Base-by-base conservation (phyloP, 1,284 basidiomycete species). In the Mrakiaceae sp. region DNA sequence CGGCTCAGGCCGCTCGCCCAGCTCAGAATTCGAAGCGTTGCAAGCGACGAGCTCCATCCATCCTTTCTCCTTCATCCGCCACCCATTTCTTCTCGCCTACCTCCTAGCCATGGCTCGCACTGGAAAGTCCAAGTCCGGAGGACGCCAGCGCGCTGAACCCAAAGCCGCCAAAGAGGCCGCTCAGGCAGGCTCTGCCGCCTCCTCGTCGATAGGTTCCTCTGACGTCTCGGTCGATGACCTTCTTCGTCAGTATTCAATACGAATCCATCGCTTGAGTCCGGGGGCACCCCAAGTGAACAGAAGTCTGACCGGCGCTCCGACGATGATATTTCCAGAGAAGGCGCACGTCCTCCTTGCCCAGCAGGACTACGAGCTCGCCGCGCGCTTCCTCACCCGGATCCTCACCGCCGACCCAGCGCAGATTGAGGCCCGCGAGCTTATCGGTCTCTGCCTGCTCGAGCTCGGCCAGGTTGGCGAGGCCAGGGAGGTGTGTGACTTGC, bases 291-390 rank as follows among this genome's bases (percentile, higher is more conserved):
- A 52, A 16, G 11, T 52, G 8, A 52, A 52, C 4, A 12, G 8
- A 52, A 14, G 2, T 10, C 56, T 49, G 48, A 9, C 48, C 48
- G 4, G n/a, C 44, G 2, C 12, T 3, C 56, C 58, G 5, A 14
- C 3, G 27, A 27, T 27, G 27, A 27, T 27, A 27, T 1, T n/a
- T 3, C 16, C 50, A 66, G 64, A 46, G 16, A 66, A 66, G 49
- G 84, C 88, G 0, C 88, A 90, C 70, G 79, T 82, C 27, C 78
- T 93, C 60, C 81, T 94, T 69, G 82, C 85, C 12, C 87, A 90
- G 76, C 88, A 87, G 72, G 85, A 94, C 74, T 93, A 90, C 73
- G 83, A 87, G 59, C 83, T 91, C 46, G 90, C 90, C 8, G 78
- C 81, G 65, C 83, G 82, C 62, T 91, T 93, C 72, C 79, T 85